These are phyloP conservation scores for Alternaria tenuissima DNA, from an alignment of 2,329 filamentous ascomycete species.

Conservation along the genomic window DNA sequence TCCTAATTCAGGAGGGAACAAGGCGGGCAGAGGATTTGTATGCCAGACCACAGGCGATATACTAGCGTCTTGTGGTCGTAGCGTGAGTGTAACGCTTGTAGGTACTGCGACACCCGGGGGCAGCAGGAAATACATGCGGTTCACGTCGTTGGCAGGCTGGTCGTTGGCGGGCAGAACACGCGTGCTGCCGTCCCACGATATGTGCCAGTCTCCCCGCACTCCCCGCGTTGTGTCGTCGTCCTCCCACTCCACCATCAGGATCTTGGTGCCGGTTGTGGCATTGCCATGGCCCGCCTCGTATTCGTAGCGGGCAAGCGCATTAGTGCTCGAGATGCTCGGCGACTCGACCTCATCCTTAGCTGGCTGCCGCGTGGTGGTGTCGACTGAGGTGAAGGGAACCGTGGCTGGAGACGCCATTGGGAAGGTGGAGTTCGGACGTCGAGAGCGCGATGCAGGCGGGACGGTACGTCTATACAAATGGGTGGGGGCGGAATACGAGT, in stretches of 20 bases:
- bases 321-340: constrained; percentile 59
- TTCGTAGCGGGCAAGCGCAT: constrained; percentile 83
- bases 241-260: constrained; percentile 93
- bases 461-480: constrained; percentile 37
- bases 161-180: constrained; percentile 74
- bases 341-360: constrained; percentile 55
- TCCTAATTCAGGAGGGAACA: constrained; percentile 80
- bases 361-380: constrained; percentile 47
- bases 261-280: constrained; percentile 77
- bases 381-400: constrained; percentile 53
- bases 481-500: constrained; percentile 45
- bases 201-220: constrained; percentile 70
- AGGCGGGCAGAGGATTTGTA: constrained; percentile 84
- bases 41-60: constrained; percentile 60
- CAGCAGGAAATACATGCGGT: constrained; percentile 81
- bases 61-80: constrained; percentile 56
- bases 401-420: constrained; percentile 47
- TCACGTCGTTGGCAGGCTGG: constrained; percentile 57
- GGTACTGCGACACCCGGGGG: constrained; percentile 77
- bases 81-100: constrained; percentile 71
- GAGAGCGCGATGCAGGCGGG: constrained; percentile 38
- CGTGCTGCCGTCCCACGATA: constrained; percentile 84
- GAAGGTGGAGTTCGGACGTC: constrained; percentile 31
- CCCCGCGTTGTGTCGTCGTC: constrained; percentile 62
- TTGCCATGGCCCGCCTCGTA: constrained; percentile 80